phyloP scores from a whole-genome alignment of 768 basidiomycete genomes.

The Rhodotorula babjevae region DNA sequence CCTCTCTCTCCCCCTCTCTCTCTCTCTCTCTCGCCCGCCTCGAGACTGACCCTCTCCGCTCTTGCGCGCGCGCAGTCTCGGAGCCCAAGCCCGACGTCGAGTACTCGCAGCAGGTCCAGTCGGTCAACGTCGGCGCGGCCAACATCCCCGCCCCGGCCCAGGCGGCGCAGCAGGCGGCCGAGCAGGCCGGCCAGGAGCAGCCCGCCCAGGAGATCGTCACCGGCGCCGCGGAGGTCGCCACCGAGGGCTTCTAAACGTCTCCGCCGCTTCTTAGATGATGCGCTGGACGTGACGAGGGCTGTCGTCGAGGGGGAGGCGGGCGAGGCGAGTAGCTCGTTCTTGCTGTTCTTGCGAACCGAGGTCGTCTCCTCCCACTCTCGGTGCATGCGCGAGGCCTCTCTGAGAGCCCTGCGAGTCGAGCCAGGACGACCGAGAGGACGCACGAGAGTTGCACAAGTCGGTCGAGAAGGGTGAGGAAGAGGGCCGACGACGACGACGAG shows the following conservation, averaged over 20 bases:
- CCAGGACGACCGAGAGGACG: too few relatives aligned
- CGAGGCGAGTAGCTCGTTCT: not conserved
- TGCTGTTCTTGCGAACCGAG: not conserved
- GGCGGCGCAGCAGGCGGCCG: slow-evolving; percentile 17
- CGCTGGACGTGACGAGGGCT: not conserved
- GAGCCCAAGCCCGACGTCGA: slow-evolving; percentile 44
- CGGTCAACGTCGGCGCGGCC: slow-evolving; percentile 38
- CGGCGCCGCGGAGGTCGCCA: slow-evolving; percentile 12
- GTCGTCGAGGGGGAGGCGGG: not conserved
- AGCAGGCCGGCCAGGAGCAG: slow-evolving; percentile 18
- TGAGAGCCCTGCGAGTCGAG: too few relatives aligned
- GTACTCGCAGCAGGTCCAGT: slow-evolving; percentile 27
- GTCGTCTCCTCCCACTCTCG: not conserved
- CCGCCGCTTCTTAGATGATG: too few relatives aligned
- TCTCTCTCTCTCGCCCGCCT: not conserved
- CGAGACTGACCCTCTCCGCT: not conserved
- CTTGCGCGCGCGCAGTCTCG: slow-evolving; percentile 29
- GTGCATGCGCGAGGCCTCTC: too few relatives aligned
- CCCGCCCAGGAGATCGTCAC: slow-evolving; percentile 12
- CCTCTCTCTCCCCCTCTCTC: not conserved
- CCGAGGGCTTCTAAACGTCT: slow-evolving; percentile 16
- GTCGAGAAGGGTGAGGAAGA: too few relatives aligned
- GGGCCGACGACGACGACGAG: not conserved
- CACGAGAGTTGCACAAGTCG: not conserved
- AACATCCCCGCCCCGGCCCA: slow-evolving; percentile 35